Conservation (phyloP, 2,329 filamentous ascomycete species). For the Aspergillus brasiliensis region DNA sequence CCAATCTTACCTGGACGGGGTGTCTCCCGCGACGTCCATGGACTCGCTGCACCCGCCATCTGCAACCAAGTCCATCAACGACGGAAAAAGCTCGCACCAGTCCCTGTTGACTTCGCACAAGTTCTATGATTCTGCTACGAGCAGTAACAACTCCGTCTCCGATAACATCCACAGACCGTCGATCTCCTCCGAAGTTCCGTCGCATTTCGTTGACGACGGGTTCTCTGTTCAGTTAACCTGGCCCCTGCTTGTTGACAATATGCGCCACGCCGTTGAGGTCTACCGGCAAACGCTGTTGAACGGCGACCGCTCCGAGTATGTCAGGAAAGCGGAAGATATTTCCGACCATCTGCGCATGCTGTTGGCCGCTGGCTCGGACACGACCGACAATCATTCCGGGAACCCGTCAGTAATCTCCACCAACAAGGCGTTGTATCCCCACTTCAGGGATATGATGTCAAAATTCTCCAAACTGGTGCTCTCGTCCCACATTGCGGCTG, state of each 20-base stretch:
- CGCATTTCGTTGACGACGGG: constrained; percentile 90
- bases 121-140: constrained; percentile 46
- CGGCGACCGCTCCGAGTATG: constrained; percentile 84
- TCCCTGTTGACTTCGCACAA: constrained; percentile 22
- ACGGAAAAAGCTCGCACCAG: constrained; percentile 43
- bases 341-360: constrained; percentile 92
- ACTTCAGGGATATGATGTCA: constrained; percentile 99
- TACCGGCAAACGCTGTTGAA: constrained; percentile 89
- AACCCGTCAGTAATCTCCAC: constrained; percentile 99
- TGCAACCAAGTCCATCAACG: constrained; percentile 59
- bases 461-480: constrained; percentile 99
- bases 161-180: constrained; percentile 51
- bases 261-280: constrained; percentile 84
- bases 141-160: constrained; percentile 57
- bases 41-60: constrained; percentile 80
- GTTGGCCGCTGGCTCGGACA: constrained; percentile 92
- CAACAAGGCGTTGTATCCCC: constrained; percentile 94
- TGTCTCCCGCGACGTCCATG: constrained; percentile 88
- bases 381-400: constrained; percentile 97
- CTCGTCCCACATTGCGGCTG: constrained; percentile 94
- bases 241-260: constrained; percentile 87
- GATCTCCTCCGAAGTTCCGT: constrained; percentile 61
- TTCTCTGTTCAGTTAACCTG: constrained; percentile 79
- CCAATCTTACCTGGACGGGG: constrained; percentile 67
- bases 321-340: constrained; percentile 93